Percentiles rank a stretch among this genome's conserved stretches.
These are phyloP conservation scores for Mallotus japonicus DNA, from an alignment of 441 rosid species.

Conservation along the genomic window DNA sequence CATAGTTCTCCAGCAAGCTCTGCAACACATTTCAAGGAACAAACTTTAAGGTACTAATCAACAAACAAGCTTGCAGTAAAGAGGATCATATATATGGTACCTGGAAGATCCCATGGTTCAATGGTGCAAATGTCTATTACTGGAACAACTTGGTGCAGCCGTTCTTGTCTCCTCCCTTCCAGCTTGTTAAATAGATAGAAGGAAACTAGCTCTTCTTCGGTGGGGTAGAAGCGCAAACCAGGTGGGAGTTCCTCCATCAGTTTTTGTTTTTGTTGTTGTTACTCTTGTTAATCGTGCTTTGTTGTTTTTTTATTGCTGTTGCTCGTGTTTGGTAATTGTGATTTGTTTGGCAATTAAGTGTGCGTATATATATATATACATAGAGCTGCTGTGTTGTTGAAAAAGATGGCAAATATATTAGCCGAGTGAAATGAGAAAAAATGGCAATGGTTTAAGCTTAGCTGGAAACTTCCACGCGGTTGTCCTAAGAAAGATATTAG, in stretches of 20 bases:
- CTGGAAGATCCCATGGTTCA: slow-evolving; percentile 71
- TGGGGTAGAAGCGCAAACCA: slow-evolving; percentile 80
- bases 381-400: background rate
- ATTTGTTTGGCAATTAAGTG: too few relatives aligned
- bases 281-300: too few relatives aligned
- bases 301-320: background rate
- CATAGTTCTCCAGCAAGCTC: slow-evolving; percentile 52
- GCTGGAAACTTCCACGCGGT: slow-evolving; percentile 59
- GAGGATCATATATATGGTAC: slow-evolving; percentile 27
- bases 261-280: background rate
- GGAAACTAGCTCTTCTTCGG: slow-evolving; percentile 72
- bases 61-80: background rate
- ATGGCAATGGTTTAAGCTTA: background rate
- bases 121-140: slow-evolving; percentile 44
- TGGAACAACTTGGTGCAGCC: slow-evolving; percentile 51
- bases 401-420: slow-evolving; percentile 4
- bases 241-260: slow-evolving; percentile 35
- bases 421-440: slow-evolving; percentile 55
- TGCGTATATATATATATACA: background rate
- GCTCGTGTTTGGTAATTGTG: too few relatives aligned
- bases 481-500: slow-evolving; percentile 13
- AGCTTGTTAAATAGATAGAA: slow-evolving; percentile 73
- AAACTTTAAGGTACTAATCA: background rate
- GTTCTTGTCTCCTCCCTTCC: slow-evolving; percentile 40
- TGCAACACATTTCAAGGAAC: slow-evolving; percentile 33